Evolutionary conservation across 164 flowering plant genomes (phyloP).

Genomic region (Brasenia schreberi): DNA sequence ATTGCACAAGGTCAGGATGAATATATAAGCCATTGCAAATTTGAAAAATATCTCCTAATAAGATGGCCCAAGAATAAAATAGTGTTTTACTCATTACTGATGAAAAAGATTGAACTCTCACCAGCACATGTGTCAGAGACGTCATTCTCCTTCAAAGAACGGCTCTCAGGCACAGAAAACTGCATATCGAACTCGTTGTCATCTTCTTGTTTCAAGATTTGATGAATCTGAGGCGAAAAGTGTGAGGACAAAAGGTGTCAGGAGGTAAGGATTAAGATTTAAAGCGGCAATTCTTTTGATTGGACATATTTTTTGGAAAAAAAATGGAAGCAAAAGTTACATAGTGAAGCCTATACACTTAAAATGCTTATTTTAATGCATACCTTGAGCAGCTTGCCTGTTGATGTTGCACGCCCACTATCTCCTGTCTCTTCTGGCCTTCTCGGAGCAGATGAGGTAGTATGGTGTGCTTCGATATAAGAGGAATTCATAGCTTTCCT

Average conservation of each 20-base stretch:
- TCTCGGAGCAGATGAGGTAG: conserved; percentile 6
- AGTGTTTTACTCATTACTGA: no score
- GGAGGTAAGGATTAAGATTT: neutral
- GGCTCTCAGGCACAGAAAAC: neutral
- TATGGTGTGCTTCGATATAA: conserved; percentile 12
- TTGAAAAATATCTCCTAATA: no score
- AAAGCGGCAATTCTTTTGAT: no score
- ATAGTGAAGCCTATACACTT: neutral
- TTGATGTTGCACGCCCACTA: conserved; percentile 7
- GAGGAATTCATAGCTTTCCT: conserved; percentile 13
- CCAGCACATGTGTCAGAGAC: no score
- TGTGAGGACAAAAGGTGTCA: neutral
- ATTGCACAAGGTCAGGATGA: no score
- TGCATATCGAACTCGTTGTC: neutral
- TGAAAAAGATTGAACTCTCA: no score
- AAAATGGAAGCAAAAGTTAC: neutral
- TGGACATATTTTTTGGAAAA: neutral
- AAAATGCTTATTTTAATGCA: neutral
- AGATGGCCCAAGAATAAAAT: no score
- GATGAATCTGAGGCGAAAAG: neutral
- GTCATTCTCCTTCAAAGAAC: no score
- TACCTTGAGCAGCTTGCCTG: conserved; percentile 25
- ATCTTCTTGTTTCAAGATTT: neutral
- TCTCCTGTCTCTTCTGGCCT: conserved; percentile 4
- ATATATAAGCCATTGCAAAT: no score